These are phyloP conservation scores for Alternaria metachromatica DNA, from an alignment of 2,329 filamentous ascomycete species.

Conservation along the genomic window DNA sequence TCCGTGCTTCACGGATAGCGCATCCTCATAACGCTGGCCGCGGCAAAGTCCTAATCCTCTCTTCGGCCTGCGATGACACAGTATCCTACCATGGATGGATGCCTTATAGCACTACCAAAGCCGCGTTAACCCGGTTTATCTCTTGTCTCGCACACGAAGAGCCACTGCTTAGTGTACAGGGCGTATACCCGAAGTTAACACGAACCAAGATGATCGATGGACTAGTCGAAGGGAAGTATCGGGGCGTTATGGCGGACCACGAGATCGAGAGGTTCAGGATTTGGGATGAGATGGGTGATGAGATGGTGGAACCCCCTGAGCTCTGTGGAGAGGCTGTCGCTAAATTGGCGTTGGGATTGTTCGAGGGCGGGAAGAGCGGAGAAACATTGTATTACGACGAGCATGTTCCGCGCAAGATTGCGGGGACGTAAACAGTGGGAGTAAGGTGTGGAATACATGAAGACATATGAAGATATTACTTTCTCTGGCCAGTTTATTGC, in stretches of 20 bases:
- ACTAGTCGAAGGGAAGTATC: conserved; percentile 27
- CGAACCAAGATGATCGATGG: conserved; percentile 35
- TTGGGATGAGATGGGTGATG: conserved; percentile 33
- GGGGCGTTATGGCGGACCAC: conserved; percentile 34
- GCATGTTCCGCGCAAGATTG: conserved; percentile 31
- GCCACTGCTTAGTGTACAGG: conserved; percentile 26
- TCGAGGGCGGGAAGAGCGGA: conserved; percentile 30
- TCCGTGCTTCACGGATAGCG: conserved; percentile 18
- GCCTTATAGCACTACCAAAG: conserved; percentile 35
- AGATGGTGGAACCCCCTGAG: conserved; percentile 32
- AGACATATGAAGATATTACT: background rate
- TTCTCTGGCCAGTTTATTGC: background rate
- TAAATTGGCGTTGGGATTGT: conserved; percentile 30
- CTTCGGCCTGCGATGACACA: conserved; percentile 28
- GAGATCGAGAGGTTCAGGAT: conserved; percentile 34
- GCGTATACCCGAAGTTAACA: conserved; percentile 36
- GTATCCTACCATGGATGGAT: conserved; percentile 35
- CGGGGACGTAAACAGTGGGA: conserved; percentile 11
- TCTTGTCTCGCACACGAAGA: conserved; percentile 35
- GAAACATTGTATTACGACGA: conserved; percentile 33
- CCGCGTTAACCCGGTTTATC: conserved; percentile 33
- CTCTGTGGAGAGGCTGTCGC: conserved; percentile 32
- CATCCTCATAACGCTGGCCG: conserved; percentile 25
- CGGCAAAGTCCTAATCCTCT: conserved; percentile 29
- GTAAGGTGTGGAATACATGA: background rate